These are phyloP conservation scores for Waltiozyma sp. DNA, from an alignment of 1,139 yeast genomes.

Conservation along the genomic window DNA sequence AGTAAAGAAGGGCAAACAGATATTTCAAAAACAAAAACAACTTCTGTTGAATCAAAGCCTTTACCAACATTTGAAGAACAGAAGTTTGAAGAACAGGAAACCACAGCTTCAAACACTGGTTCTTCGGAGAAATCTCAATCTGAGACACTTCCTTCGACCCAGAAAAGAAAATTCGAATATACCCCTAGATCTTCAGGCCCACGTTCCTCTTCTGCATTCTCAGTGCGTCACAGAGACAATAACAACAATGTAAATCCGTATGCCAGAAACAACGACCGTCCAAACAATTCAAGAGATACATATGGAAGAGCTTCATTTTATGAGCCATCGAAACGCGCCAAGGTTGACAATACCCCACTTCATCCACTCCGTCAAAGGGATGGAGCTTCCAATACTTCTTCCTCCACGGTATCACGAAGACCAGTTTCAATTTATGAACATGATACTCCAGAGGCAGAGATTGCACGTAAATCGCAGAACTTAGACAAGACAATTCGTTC, in stretches of 20 bases:
- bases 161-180: background rate
- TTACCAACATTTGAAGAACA: no score
- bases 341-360: background rate
- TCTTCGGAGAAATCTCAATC: no score
- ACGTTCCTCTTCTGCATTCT: background rate
- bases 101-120: no score
- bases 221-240: background rate
- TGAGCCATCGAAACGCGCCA: background rate
- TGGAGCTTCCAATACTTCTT: background rate
- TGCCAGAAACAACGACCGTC: background rate
- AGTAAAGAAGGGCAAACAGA: no score
- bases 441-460: constrained; percentile 5
- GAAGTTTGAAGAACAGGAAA: no score
- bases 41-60: no score
- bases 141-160: background rate
- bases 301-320: background rate
- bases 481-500: constrained; percentile 52
- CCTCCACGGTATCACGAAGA: background rate
- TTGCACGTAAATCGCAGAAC: constrained; percentile 11
- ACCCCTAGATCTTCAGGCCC: background rate
- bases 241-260: background rate
- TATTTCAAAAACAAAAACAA: no score
- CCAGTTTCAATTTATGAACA: background rate
- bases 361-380: background rate
- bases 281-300: background rate